A percentile compares a stretch with the other conserved stretches of the same genome.
phyloP scores from a whole-genome alignment of 1,284 basidiomycete genomes.

The Leccinum fallax region DNA sequence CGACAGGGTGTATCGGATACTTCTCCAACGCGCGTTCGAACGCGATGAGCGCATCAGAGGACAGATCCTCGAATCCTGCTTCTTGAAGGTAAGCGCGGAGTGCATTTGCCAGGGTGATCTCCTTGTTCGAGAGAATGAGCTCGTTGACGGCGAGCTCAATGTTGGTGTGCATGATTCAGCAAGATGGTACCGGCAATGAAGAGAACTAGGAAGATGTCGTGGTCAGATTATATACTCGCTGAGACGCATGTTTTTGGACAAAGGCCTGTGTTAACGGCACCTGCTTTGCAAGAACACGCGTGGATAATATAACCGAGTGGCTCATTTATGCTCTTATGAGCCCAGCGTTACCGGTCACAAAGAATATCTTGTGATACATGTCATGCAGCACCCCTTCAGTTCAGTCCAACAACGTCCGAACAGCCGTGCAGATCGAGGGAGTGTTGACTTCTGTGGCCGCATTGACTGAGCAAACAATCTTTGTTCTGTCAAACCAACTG shows the following conservation, averaged over 20 bases:
- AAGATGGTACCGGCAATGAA: background rate
- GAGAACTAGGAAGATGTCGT: background rate
- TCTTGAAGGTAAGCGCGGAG: constrained; percentile 12
- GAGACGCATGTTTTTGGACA: constrained; percentile 5
- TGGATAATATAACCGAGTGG: constrained; percentile 8
- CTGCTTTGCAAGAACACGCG: background rate
- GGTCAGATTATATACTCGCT: constrained; percentile 8
- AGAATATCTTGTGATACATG: background rate
- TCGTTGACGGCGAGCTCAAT: constrained; percentile 17
- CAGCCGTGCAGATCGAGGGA: background rate
- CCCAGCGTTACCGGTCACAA: background rate
- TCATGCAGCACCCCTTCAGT: background rate
- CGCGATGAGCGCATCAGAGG: constrained; percentile 8
- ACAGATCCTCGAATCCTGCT: constrained; percentile 10
- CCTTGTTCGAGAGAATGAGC: constrained; percentile 4
- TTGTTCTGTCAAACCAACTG: background rate
- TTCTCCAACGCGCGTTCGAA: constrained; percentile 19
- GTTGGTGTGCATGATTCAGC: constrained; percentile 15
- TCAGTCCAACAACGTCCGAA: background rate
- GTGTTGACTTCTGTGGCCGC: background rate
- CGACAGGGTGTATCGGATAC: constrained; percentile 5
- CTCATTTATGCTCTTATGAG: constrained; percentile 1
- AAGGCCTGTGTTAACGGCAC: constrained; percentile 1
- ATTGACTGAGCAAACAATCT: background rate
- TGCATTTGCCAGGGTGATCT: constrained; percentile 12